A percentile compares a stretch with the other conserved stretches of the same genome.
phyloP scores from a whole-genome alignment of 495 filamentous ascomycete species.

The Amphirosellinia nigrospora region DNA sequence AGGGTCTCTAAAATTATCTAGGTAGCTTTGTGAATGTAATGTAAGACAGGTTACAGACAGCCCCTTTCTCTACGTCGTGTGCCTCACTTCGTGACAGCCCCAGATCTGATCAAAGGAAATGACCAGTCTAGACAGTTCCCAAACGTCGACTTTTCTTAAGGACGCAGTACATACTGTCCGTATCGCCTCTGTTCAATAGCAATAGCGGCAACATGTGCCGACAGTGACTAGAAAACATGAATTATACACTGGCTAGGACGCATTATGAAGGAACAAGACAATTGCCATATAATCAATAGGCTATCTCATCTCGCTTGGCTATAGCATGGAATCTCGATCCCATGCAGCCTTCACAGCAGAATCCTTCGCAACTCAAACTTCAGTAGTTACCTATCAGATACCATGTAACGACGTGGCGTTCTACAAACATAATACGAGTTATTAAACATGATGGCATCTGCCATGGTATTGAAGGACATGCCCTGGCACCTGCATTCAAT shows the following conservation, averaged over 20 bases:
- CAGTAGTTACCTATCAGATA: neutral
- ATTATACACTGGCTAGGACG: neutral
- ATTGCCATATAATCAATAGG: neutral
- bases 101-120: neutral
- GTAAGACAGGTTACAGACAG: no score
- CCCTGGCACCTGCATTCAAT: neutral
- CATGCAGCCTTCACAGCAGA: neutral
- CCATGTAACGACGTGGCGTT: neutral
- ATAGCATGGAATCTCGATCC: neutral
- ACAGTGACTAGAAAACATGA: neutral
- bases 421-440: neutral
- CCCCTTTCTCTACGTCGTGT: no score
- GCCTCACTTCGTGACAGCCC: no score
- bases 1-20: no score
- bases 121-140: neutral
- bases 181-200: neutral
- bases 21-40: no score
- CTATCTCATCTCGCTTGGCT: neutral
- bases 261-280: neutral
- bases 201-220: neutral
- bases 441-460: neutral
- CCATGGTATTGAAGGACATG: neutral
- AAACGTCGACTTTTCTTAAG: neutral
- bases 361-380: neutral
- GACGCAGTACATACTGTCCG: neutral